phyloP scores from a whole-genome alignment of 768 basidiomycete species.

The Auricularia sp. region DNA sequence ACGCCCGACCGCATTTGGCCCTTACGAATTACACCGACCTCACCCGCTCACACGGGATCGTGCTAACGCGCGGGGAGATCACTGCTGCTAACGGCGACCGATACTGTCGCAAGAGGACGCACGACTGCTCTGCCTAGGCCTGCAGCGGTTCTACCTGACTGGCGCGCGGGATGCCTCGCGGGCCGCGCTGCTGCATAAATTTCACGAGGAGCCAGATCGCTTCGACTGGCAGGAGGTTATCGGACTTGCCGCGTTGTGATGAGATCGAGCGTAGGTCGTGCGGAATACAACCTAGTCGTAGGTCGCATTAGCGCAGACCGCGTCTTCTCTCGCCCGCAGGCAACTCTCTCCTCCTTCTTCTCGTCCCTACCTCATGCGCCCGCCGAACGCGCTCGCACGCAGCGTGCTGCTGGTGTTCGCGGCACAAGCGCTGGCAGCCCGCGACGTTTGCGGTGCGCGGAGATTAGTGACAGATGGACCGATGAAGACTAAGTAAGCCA shows the following conservation, averaged over 20 bases:
- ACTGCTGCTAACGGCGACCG: constrained; percentile 45
- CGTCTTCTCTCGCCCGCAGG: background rate
- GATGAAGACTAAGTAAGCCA: constrained; percentile 13
- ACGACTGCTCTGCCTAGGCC: constrained; percentile 64
- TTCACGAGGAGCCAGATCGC: constrained; percentile 67
- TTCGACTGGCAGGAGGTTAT: constrained; percentile 81
- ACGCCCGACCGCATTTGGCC: constrained; percentile 84
- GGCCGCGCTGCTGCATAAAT: constrained; percentile 48
- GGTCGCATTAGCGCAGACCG: background rate
- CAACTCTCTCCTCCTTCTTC: background rate
- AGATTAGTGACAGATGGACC: background rate
- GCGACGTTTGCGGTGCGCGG: background rate
- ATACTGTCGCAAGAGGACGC: constrained; percentile 67
- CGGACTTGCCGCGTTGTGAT: constrained; percentile 23
- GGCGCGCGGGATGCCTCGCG: constrained; percentile 26
- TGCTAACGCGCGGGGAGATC: constrained; percentile 86
- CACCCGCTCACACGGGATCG: constrained; percentile 62
- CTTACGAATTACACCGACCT: constrained; percentile 90
- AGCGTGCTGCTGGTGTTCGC: background rate
- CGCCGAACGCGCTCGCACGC: background rate
- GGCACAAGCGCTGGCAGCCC: background rate
- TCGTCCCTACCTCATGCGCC: background rate
- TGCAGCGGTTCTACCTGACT: constrained; percentile 85
- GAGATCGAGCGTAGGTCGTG: background rate
- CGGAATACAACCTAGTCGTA: background rate